phyloP scores from a whole-genome alignment of 495 filamentous ascomycete species.

The Tuber magnatum region DNA sequence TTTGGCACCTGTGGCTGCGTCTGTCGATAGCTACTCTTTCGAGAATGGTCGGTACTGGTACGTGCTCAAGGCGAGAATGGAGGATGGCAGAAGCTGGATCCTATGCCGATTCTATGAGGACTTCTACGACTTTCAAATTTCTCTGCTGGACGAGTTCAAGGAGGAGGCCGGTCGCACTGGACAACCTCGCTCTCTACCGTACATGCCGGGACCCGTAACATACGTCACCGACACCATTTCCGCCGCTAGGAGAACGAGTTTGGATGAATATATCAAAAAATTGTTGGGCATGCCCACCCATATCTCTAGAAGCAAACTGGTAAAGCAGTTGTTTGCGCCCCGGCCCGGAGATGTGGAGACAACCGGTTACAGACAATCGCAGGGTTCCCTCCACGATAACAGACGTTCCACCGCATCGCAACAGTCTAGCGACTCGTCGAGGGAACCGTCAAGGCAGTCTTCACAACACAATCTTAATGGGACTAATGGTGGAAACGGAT shows the following conservation, averaged over 20 bases:
- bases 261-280: constrained; percentile 92
- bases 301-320: constrained; percentile 72
- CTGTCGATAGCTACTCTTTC: constrained; percentile 89
- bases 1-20: constrained; percentile 61
- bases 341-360: constrained; percentile 89
- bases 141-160: constrained; percentile 86
- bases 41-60: constrained; percentile 99
- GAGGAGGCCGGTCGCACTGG: constrained; percentile 80
- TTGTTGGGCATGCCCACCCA: constrained; percentile 74
- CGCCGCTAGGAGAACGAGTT: constrained; percentile 78
- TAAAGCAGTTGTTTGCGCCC: constrained; percentile 84
- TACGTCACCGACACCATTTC: constrained; percentile 97
- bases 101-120: constrained; percentile 91
- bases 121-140: constrained; percentile 98
- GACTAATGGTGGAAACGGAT: constrained; percentile 42
- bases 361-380: constrained; percentile 54
- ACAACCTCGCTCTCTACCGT: constrained; percentile 76
- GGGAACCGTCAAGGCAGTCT: constrained; percentile 64
- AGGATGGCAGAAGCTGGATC: constrained; percentile 88
- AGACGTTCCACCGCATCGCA: constrained; percentile 46
- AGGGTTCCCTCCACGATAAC: constrained; percentile 52
- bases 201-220: constrained; percentile 96
- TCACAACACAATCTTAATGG: constrained; percentile 64
- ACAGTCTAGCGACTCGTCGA: constrained; percentile 45
- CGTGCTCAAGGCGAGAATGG: constrained; percentile 83